phyloP scores from a whole-genome alignment of 768 basidiomycete species.

The Cystobasidium onofrii region DNA sequence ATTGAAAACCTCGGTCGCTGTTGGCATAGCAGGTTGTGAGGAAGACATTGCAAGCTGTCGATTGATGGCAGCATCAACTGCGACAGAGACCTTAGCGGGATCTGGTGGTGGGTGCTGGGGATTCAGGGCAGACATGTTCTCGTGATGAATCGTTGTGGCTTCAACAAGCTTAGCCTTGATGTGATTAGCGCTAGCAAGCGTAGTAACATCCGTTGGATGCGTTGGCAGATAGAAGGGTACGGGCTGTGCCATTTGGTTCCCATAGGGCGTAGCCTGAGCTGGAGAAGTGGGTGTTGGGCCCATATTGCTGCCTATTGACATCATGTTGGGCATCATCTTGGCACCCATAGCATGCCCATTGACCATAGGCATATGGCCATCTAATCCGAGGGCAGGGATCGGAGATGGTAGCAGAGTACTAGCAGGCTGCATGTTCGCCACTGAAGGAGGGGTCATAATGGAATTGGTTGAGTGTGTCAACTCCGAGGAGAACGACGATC shows the following conservation, averaged over 20 bases:
- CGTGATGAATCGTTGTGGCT: constrained; percentile 25
- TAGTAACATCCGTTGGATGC: constrained; percentile 23
- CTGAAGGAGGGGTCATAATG: background rate
- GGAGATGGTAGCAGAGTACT: constrained; percentile 1
- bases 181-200: constrained; percentile 8
- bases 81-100: background rate
- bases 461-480: constrained; percentile 16
- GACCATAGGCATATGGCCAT: background rate
- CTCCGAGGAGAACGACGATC: background rate
- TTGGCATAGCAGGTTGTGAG: constrained; percentile 6
- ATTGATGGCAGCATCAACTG: constrained; percentile 23
- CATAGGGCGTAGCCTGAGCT: background rate
- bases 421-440: background rate
- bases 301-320: background rate
- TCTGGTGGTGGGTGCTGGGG: constrained; percentile 16
- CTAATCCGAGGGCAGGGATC: background rate
- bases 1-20: constrained; percentile 25
- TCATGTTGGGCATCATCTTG: background rate
- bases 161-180: constrained; percentile 27
- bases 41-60: constrained; percentile 6
- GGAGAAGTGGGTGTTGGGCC: constrained; percentile 17
- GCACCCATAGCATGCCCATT: background rate
- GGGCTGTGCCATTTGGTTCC: background rate
- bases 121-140: constrained; percentile 26
- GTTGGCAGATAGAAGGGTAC: constrained; percentile 24